phyloP scores from a whole-genome alignment of 2,329 filamentous ascomycete genomes.

The Ophiosphaerella herpotricha region DNA sequence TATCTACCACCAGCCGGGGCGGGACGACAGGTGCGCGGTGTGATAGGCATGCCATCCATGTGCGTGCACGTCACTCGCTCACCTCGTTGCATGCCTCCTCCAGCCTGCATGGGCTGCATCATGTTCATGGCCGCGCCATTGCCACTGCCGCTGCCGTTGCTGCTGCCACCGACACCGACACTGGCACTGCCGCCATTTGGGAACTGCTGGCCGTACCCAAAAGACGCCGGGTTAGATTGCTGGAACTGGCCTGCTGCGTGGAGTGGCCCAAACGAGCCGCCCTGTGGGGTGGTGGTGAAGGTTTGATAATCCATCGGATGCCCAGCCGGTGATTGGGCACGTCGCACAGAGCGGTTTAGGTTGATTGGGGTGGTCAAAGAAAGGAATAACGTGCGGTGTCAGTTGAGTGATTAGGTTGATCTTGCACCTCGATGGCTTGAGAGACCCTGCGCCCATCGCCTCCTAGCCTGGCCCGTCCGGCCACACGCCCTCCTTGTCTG shows the following conservation, averaged over 20 bases:
- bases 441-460: slow-evolving; percentile 3
- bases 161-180: slow-evolving; percentile 2
- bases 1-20: not conserved
- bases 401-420: slow-evolving; percentile 33
- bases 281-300: slow-evolving; percentile 43
- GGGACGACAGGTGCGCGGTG: slow-evolving; percentile 9
- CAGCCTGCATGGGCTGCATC: slow-evolving; percentile 36
- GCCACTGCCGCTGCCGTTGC: slow-evolving; percentile 14
- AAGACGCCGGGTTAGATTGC: slow-evolving; percentile 38
- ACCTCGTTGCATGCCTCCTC: slow-evolving; percentile 44
- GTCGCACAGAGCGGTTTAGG: slow-evolving; percentile 46
- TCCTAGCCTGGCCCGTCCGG: not conserved
- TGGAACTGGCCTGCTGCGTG: slow-evolving; percentile 43
- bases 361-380: slow-evolving; percentile 42
- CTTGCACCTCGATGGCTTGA: slow-evolving; percentile 1
- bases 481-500: slow-evolving; percentile 3
- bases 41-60: not conserved
- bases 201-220: slow-evolving; percentile 32
- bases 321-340: slow-evolving; percentile 39
- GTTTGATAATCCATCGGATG: slow-evolving; percentile 45
- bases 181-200: slow-evolving; percentile 16
- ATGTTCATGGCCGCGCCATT: slow-evolving; percentile 5
- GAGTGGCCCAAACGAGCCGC: slow-evolving; percentile 34
- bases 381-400: slow-evolving; percentile 38
- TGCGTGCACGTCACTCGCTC: slow-evolving; percentile 32